Evolutionary conservation across 352 stramenopile species (phyloP), one percentile per base, ranked within the genome.

Genomic region (Phytophthora boehmeriae): DNA sequence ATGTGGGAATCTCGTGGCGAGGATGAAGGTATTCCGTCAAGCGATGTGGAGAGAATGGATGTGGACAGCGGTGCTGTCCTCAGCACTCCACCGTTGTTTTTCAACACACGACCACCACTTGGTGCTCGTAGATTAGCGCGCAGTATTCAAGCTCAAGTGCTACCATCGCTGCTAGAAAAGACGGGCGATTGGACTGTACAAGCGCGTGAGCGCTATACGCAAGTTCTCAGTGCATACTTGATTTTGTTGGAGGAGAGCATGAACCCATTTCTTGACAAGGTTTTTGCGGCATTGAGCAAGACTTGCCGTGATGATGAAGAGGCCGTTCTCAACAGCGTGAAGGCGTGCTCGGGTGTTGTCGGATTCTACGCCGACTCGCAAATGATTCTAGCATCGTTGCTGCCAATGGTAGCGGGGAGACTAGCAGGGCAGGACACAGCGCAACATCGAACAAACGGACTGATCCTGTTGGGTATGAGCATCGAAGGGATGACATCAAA

Each of bases 161-260:
- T 93, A 13, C 75, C 82, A 11, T 30, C 59, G 11, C 64, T 95
- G 13, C 60, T 95, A 8, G 83, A 92, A 35, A 88, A 86, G 70
- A 88, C 78, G 1, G 68, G 63, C 48, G 86, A 95, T 60, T 95
- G 86, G 86, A 95, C 83, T 70, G 74, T 89, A 5, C 79, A 90
- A 73, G 81, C 87, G 8, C 79, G 85, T 5, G 84, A 92, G 43
- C 79, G 81, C 32, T 89, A 90, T 55, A 89, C 85, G 3, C 72
- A 80, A 44, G 78, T 95, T 52, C 55, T 92, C 22, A 86, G 82
- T 51, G 73, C 75, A 1, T 90, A 85, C 46, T 52, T 93, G 22
- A 64, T 93, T 35, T 55, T 95, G 46, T 66, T 89, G 25, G 86
- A 90, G 48, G 69, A 80, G 25, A 70, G 60, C 19, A 84, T 93